Evolutionary conservation across 768 basidiomycete genomes (phyloP).

Genomic region (Lyophyllum shimeji): DNA sequence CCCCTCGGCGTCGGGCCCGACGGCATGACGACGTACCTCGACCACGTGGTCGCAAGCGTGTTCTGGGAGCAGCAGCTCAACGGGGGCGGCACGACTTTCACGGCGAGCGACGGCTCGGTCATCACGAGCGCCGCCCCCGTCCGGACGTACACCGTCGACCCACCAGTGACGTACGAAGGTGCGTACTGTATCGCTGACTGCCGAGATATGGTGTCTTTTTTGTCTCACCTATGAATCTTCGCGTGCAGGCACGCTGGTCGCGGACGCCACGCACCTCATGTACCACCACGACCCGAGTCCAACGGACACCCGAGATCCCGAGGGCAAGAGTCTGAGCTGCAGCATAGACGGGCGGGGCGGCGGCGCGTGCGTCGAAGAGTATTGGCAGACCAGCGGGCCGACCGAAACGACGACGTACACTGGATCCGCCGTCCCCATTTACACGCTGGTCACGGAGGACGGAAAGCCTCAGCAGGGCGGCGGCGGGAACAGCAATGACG

Average conservation of each 20-base stretch:
- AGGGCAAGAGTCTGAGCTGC: conserved; percentile 1
- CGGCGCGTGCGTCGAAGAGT: conserved; percentile 3
- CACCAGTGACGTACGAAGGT: conserved; percentile 6
- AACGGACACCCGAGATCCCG: background rate
- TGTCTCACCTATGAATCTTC: background rate
- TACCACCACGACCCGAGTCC: conserved; percentile 1
- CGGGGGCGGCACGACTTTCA: background rate
- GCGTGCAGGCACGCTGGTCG: conserved; percentile 6
- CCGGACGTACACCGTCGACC: conserved; percentile 4
- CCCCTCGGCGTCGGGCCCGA: conserved; percentile 7
- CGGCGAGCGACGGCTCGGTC: background rate
- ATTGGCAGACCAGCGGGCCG: conserved; percentile 1
- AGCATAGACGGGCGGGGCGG: conserved; percentile 11
- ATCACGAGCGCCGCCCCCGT: background rate
- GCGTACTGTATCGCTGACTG: background rate
- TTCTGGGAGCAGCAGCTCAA: conserved; percentile 7
- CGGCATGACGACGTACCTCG: conserved; percentile 13
- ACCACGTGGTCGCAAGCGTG: conserved; percentile 10
- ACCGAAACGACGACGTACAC: conserved; percentile 8
- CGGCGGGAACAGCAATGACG: background rate
- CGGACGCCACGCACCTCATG: conserved; percentile 13
- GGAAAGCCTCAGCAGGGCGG: background rate
- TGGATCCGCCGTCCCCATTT: conserved; percentile 2
- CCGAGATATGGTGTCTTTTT: background rate
- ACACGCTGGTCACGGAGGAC: background rate